Evolutionary conservation across 1,284 basidiomycete species (phyloP).

Genomic region (Rhizoctonia solani): DNA sequence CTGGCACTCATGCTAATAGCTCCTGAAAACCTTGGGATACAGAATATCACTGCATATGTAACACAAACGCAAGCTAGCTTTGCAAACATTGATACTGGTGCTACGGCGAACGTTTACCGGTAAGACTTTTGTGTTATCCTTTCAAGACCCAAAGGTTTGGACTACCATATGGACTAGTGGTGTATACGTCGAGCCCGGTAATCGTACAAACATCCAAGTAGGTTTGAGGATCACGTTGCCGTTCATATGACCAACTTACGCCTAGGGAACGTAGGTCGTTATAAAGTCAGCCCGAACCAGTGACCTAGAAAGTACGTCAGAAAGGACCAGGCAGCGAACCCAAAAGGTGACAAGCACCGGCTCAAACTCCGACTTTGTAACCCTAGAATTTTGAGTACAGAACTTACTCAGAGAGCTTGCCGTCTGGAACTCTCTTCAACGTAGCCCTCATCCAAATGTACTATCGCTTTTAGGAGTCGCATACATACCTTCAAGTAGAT

Average conservation of each 20-base stretch:
- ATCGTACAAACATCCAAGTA: no score
- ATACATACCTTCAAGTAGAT: not conserved
- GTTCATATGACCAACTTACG: not conserved
- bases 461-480: constrained; percentile 1
- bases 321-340: not conserved
- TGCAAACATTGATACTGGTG: not conserved
- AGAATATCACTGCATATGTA: not conserved
- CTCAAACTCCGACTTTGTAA: not conserved
- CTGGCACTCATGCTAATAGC: not conserved
- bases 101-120: no score
- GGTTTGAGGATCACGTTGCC: no score
- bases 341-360: not conserved
- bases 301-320: not conserved
- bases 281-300: not conserved
- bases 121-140: no score
- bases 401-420: constrained; percentile 6
- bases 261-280: not conserved
- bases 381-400: not conserved
- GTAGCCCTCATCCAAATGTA: not conserved
- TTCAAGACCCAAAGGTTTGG: no score
- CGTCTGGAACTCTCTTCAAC: not conserved
- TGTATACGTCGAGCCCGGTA: no score
- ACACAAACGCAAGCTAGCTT: not conserved
- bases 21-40: not conserved
- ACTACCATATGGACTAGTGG: no score